Percentiles rank a stretch among this genome's conserved stretches.
Evolutionary conservation across 129 eudicot genomes (phyloP).

Genomic region (Pulicaria dysenterica): DNA sequence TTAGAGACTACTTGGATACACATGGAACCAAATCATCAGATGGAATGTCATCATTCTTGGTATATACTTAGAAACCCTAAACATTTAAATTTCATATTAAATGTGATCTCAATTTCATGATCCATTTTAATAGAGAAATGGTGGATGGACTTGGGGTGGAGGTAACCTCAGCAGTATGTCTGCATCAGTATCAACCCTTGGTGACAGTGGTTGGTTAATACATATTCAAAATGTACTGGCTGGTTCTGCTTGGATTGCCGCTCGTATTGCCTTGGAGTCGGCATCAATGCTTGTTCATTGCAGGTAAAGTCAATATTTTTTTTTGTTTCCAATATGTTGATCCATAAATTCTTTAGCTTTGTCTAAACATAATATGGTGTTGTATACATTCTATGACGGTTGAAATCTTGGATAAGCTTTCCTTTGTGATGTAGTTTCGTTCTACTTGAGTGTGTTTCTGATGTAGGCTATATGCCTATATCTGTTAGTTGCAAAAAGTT

Average conservation of each 20-base stretch:
- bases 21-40: slow-evolving; percentile 94
- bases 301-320: slow-evolving; percentile 51
- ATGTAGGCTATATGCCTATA: neutral
- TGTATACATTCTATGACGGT: neutral
- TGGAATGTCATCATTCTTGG: slow-evolving; percentile 92
- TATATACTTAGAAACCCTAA: slow-evolving; percentile 38
- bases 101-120: neutral
- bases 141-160: slow-evolving; percentile 95
- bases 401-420: neutral
- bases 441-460: slow-evolving; percentile 2
- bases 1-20: slow-evolving; percentile 96
- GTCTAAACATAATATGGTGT: neutral
- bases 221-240: slow-evolving; percentile 92
- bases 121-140: slow-evolving; percentile 66
- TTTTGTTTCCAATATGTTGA: neutral
- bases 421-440: neutral
- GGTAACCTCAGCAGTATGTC: slow-evolving; percentile 99
- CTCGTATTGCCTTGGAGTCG: slow-evolving; percentile 87
- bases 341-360: neutral
- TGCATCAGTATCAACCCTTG: slow-evolving; percentile 97
- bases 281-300: slow-evolving; percentile 99
- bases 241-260: slow-evolving; percentile 99
- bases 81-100: neutral
- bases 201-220: slow-evolving; percentile 95
- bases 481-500: neutral